phyloP scores from a whole-genome alignment of 768 basidiomycete genomes.

The Suillus plorans region DNA sequence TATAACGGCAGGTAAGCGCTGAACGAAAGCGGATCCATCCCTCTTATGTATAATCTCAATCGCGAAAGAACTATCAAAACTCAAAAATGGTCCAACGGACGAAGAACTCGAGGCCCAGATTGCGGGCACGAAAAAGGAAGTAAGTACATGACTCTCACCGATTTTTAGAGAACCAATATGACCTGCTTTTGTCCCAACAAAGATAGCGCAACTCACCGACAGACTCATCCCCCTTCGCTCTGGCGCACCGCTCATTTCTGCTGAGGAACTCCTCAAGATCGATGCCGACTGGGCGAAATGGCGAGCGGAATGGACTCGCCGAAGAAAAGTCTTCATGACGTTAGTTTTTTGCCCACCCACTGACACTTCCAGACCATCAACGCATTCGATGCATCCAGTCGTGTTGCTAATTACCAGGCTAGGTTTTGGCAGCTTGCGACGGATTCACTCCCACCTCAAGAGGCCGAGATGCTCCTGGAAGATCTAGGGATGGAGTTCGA shows the following conservation, averaged over 20 bases:
- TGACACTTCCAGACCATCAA: background rate
- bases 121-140: conserved; percentile 48
- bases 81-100: conserved; percentile 70
- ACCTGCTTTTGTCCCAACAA: conserved; percentile 6
- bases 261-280: conserved; percentile 66
- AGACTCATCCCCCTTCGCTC: conserved; percentile 66
- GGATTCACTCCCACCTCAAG: conserved; percentile 66
- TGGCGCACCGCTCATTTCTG: conserved; percentile 62
- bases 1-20: conserved; percentile 27
- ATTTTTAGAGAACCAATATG: conserved; percentile 6
- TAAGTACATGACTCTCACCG: conserved; percentile 33
- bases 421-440: conserved; percentile 78
- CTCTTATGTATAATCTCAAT: conserved; percentile 16
- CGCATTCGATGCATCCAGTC: background rate
- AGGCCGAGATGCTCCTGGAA: conserved; percentile 65
- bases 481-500: conserved; percentile 82
- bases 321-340: conserved; percentile 66
- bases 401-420: conserved; percentile 10
- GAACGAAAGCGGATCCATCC: background rate
- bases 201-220: conserved; percentile 50
- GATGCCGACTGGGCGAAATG: conserved; percentile 78
- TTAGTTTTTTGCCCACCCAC: conserved; percentile 19
- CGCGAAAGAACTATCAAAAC: conserved; percentile 57
- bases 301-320: conserved; percentile 76
- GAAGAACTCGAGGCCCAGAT: conserved; percentile 59